A percentile compares a stretch with the other conserved stretches of the same genome.
Conservation (phyloP, 805 yeast species). For the Candida ficus region DNA sequence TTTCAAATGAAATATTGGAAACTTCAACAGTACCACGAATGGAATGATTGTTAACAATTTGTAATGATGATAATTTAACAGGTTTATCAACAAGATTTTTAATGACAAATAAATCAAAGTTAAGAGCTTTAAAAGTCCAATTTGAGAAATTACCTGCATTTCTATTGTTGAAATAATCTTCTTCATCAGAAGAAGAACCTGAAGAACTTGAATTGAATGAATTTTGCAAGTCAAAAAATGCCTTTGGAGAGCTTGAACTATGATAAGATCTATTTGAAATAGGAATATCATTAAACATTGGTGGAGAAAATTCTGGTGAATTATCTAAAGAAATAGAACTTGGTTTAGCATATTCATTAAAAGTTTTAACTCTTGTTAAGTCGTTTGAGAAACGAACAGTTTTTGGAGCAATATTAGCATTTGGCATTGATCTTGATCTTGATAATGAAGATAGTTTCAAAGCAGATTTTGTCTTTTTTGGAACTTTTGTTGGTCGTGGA, state of each 20-base stretch:
- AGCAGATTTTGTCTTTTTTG: conserved; percentile 31
- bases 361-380: conserved; percentile 58
- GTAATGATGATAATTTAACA: conserved; percentile 35
- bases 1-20: conserved; percentile 34
- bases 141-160: conserved; percentile 10
- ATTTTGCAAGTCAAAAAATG: conserved; percentile 20
- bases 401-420: conserved; percentile 28
- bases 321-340: conserved; percentile 55
- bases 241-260: conserved; percentile 21
- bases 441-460: conserved; percentile 40
- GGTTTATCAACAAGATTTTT: conserved; percentile 22
- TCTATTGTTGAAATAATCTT: conserved; percentile 17
- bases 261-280: neutral
- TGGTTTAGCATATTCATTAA: conserved; percentile 57
- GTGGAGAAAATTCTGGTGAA: conserved; percentile 35
- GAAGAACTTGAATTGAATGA: conserved; percentile 10
- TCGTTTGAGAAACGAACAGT: conserved; percentile 61
- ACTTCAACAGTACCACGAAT: conserved; percentile 37
- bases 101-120: conserved; percentile 15
- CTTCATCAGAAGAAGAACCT: conserved; percentile 17
- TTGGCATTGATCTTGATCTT: conserved; percentile 46
- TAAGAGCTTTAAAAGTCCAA: conserved; percentile 17
- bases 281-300: conserved; percentile 7
- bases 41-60: conserved; percentile 35
- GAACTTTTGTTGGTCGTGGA: conserved; percentile 6